phyloP scores from a whole-genome alignment of 306 rosid species.

The Quercus berberidifolia region DNA sequence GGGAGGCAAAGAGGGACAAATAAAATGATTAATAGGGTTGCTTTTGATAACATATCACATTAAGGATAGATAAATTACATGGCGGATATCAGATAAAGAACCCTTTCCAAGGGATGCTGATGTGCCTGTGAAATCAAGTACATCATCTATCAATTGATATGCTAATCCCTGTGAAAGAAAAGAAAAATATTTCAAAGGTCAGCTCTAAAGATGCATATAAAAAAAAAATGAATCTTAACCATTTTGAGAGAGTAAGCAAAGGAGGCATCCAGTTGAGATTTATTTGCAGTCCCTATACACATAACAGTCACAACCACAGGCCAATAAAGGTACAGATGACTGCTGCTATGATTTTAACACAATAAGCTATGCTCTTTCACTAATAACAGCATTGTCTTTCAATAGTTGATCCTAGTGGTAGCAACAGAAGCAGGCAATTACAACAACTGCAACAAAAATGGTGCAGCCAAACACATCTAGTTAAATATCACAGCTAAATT shows the following conservation, averaged over 20 bases:
- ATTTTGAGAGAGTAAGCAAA: background rate
- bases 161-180: conserved; percentile 80
- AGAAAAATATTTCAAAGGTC: background rate
- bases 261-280: background rate
- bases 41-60: conserved; percentile 1
- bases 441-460: background rate
- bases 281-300: background rate
- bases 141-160: conserved; percentile 86
- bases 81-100: conserved; percentile 78
- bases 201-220: background rate
- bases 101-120: conserved; percentile 97
- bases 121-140: conserved; percentile 90
- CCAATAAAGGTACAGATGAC: background rate
- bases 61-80: conserved; percentile 44
- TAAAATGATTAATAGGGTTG: background rate
- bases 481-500: background rate
- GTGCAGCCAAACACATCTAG: background rate
- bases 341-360: background rate
- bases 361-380: background rate
- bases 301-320: background rate
- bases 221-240: background rate
- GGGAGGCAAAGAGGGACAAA: background rate
- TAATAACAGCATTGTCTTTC: background rate
- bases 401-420: background rate
- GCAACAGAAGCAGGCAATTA: background rate